phyloP scores from a whole-genome alignment of 768 basidiomycete species.

The Lentinus tigrinus region DNA sequence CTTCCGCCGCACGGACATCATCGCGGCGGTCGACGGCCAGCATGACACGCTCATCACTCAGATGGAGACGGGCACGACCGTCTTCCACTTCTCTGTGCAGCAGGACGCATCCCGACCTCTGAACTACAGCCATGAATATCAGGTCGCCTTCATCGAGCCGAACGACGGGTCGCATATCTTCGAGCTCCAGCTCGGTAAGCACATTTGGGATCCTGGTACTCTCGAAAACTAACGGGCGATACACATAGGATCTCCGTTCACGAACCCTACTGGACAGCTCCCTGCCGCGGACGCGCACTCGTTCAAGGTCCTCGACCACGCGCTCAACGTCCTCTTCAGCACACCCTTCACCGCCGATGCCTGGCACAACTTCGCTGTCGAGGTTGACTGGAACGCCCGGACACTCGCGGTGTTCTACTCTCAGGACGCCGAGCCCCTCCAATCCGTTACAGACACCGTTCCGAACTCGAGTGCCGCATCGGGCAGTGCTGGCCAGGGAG shows the following conservation, averaged over 20 bases:
- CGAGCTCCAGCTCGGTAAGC: slow-evolving; percentile 54
- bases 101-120: slow-evolving; percentile 40
- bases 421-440: slow-evolving; percentile 34
- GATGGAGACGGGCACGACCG: slow-evolving; percentile 44
- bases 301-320: slow-evolving; percentile 58
- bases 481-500: slow-evolving; percentile 51
- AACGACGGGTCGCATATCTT: slow-evolving; percentile 60
- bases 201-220: neutral
- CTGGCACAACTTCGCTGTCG: slow-evolving; percentile 65
- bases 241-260: slow-evolving; percentile 53
- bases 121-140: slow-evolving; percentile 60
- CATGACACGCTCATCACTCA: slow-evolving; percentile 36
- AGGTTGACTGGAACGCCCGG: slow-evolving; percentile 52
- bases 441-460: slow-evolving; percentile 40
- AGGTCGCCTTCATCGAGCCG: slow-evolving; percentile 63
- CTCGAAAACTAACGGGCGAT: neutral
- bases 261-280: slow-evolving; percentile 43
- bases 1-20: slow-evolving; percentile 60
- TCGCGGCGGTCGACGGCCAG: slow-evolving; percentile 45
- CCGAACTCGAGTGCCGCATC: slow-evolving; percentile 39
- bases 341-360: slow-evolving; percentile 40
- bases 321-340: slow-evolving; percentile 47
- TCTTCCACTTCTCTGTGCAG: slow-evolving; percentile 52
- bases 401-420: slow-evolving; percentile 57
- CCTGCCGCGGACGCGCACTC: slow-evolving; percentile 44